Base-by-base conservation (phyloP, 2,329 filamentous ascomycete genomes). In the Daldinia eschscholtzii region DNA sequence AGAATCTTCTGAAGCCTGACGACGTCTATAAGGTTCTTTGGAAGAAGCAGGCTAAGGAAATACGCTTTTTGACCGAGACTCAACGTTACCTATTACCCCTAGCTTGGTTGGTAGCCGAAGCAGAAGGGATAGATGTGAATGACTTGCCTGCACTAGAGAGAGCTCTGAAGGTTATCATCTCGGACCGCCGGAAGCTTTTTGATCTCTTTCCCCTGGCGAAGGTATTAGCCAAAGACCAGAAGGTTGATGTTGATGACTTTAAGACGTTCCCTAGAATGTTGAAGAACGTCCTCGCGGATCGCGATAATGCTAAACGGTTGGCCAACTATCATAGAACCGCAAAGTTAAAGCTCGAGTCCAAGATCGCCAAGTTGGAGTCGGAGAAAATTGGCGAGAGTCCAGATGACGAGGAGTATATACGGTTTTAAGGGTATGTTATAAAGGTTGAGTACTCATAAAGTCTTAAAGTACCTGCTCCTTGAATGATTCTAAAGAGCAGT, bases 171-270 rank as follows among this genome's bases (percentile, higher is more conserved):
- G 13, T n/a, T 1, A 71, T 77, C 2, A 72, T 75, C 13, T 41
- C 57, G 0, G 75, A 76, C 26, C 70, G 68, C 9, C 52, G 64
- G 0, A 63, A 44, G 55, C 62, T 76, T 1, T 55, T 46, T 2
- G 64, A 66, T 1, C 65, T 74, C 4, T 41, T 70, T 4, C 73
- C 74, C 1, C 42, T 76, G 1, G 74, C 73, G 4, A n/a, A 58
- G 2, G 61, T 57, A 7, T 44, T 77, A 15, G 72, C 75, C 12
- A 46, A 48, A 33, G 71, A 76, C 30, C 72, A 73, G 41, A 64
- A 64, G 6, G 12, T 73, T 3, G 60, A 69, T n/a, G 13, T 61
- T 4, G 33, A 57, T 12, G 59, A 73, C 44, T 57, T 65, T n/a
- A 50, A 64, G 28, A 37, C 35, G 6, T 57, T 73, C 2, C 56